Conservation (phyloP, 169 alveolate genomes). For the Plasmodium gaboni region DNA sequence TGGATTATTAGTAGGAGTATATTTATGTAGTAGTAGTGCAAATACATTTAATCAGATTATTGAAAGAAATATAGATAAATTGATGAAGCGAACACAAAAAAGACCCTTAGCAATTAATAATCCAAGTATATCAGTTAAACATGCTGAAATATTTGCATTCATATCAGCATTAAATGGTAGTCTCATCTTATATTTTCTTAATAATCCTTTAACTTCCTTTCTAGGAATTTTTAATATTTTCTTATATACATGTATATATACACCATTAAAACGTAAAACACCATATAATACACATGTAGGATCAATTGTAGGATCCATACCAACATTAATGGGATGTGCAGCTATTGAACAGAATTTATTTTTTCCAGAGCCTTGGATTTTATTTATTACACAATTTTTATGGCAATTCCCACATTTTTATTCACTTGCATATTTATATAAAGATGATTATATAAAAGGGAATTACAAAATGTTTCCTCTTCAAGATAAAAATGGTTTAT, state of each 20-base stretch:
- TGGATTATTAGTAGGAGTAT: conserved; percentile 76
- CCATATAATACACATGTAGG: conserved; percentile 88
- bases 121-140: conserved; percentile 10
- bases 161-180: conserved; percentile 51
- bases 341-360: conserved; percentile 81
- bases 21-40: conserved; percentile 85
- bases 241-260: conserved; percentile 68
- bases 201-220: conserved; percentile 54
- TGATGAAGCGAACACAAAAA: conserved; percentile 84
- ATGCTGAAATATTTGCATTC: conserved; percentile 64
- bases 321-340: conserved; percentile 85
- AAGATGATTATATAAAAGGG: conserved; percentile 85
- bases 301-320: conserved; percentile 87
- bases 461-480: conserved; percentile 84
- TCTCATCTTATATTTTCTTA: conserved; percentile 25
- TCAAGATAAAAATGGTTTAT: conserved; percentile 82
- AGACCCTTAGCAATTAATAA: conserved; percentile 77
- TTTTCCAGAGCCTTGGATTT: conserved; percentile 82
- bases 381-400: conserved; percentile 81
- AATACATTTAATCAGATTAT: conserved; percentile 84
- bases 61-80: conserved; percentile 80
- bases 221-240: conserved; percentile 61
- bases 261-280: conserved; percentile 70
- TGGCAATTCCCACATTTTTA: conserved; percentile 89
- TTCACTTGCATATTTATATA: conserved; percentile 85